phyloP scores from a whole-genome alignment of 805 yeast genomes.

The Kregervanrija pseudodelftensis region DNA sequence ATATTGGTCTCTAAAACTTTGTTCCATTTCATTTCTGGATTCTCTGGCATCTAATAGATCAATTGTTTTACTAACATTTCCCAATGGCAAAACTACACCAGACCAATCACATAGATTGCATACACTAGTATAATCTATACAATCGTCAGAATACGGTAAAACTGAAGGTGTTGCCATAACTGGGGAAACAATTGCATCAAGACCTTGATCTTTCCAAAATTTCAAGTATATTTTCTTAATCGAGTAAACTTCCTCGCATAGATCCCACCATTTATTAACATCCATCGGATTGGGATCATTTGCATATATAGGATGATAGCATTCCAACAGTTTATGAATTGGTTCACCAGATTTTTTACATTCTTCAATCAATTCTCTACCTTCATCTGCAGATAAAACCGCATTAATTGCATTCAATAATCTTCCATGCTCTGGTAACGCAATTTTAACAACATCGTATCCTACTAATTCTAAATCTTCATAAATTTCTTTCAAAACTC shows the following conservation, averaged over 20 bases:
- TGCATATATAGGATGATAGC: no score
- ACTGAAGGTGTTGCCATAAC: constrained; percentile 30
- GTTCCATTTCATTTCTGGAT: constrained; percentile 36
- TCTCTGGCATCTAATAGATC: constrained; percentile 27
- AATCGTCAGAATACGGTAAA: constrained; percentile 15
- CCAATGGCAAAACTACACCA: constrained; percentile 49
- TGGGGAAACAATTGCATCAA: constrained; percentile 42
- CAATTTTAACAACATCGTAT: constrained; percentile 44
- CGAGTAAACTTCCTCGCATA: constrained; percentile 27
- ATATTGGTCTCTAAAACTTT: constrained; percentile 36
- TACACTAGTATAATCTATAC: constrained; percentile 42
- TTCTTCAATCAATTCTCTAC: constrained; percentile 13
- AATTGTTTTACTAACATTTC: constrained; percentile 39
- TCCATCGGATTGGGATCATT: constrained; percentile 2
- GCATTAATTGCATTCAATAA: constrained; percentile 15
- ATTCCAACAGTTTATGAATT: constrained; percentile 11
- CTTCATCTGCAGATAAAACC: constrained; percentile 40
- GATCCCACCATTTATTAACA: constrained; percentile 34
- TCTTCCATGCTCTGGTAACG: constrained; percentile 32
- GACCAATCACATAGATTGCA: constrained; percentile 46
- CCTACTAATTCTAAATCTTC: constrained; percentile 28
- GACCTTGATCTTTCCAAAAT: constrained; percentile 25
- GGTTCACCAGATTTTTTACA: constrained; percentile 22
- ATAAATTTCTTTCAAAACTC: constrained; percentile 32
- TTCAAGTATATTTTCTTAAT: constrained; percentile 28